These are phyloP conservation scores for Lactifluus echinatus DNA, from an alignment of 768 basidiomycete genomes.

Conservation along the genomic window DNA sequence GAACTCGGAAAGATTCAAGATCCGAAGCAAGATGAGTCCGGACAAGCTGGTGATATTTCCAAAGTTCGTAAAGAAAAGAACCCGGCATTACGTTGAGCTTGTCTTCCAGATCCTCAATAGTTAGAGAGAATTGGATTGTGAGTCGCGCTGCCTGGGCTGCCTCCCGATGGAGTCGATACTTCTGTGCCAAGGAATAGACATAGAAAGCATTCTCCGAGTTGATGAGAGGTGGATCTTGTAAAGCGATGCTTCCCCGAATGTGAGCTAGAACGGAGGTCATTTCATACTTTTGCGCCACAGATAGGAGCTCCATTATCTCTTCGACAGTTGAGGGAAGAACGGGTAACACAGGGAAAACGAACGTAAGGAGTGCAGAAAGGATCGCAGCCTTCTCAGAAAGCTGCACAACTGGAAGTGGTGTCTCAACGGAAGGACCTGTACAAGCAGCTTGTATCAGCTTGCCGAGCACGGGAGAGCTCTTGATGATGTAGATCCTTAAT, in stretches of 20 bases:
- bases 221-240: background rate
- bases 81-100: background rate
- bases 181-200: background rate
- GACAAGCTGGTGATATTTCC: background rate
- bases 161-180: constrained; percentile 1
- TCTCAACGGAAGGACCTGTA: too few relatives aligned
- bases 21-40: background rate
- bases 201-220: background rate
- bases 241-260: background rate
- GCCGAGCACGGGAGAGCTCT: constrained; percentile 23
- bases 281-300: background rate
- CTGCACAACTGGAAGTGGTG: background rate
- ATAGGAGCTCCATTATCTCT: background rate
- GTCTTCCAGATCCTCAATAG: background rate
- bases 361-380: background rate
- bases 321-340: background rate
- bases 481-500: background rate
- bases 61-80: background rate
- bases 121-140: background rate
- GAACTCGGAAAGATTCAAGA: background rate
- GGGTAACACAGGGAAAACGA: background rate
- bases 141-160: background rate
- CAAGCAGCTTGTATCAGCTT: background rate
- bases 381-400: background rate
- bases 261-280: background rate